Percentiles rank a stretch among this genome's conserved stretches.
These are phyloP conservation scores for Penicillium ucsense DNA, from an alignment of 495 filamentous ascomycete genomes.

Conservation along the genomic window DNA sequence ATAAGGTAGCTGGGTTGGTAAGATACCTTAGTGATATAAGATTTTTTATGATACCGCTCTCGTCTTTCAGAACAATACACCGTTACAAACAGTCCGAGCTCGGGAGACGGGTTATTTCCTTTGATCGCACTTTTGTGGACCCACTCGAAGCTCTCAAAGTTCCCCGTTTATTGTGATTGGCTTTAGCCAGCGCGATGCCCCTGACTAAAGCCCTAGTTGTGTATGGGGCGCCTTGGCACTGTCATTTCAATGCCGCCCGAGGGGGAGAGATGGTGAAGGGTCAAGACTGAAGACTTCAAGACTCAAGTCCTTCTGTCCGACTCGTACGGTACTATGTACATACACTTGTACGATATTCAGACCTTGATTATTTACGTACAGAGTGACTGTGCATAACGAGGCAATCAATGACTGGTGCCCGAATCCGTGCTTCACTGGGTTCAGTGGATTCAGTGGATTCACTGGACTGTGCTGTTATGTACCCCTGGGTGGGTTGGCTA, in stretches of 20 bases:
- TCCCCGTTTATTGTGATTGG: slow-evolving; percentile 9
- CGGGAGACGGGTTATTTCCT: background rate
- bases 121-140: background rate
- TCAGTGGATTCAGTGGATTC: too few species aligned
- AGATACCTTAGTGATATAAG: too few species aligned
- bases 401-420: too few species aligned
- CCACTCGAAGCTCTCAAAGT: slow-evolving; percentile 4
- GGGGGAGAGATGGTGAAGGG: background rate
- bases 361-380: too few species aligned
- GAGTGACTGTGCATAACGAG: too few species aligned
- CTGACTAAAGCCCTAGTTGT: slow-evolving; percentile 9
- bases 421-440: too few species aligned
- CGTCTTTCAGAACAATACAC: background rate
- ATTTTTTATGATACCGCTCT: too few species aligned
- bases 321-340: background rate
- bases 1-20: too few species aligned
- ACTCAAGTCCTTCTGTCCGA: background rate
- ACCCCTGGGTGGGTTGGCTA: too few species aligned
- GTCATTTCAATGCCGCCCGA: slow-evolving; percentile 3
- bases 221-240: background rate
- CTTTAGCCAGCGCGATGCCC: slow-evolving; percentile 4
- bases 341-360: background rate
- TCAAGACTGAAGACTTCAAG: too few species aligned
- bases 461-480: too few species aligned
- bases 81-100: too few species aligned